A percentile compares a stretch with the other conserved stretches of the same genome.
Conservation (phyloP, 192 early-diverging fungal species). For the Backusella morwellensis region DNA sequence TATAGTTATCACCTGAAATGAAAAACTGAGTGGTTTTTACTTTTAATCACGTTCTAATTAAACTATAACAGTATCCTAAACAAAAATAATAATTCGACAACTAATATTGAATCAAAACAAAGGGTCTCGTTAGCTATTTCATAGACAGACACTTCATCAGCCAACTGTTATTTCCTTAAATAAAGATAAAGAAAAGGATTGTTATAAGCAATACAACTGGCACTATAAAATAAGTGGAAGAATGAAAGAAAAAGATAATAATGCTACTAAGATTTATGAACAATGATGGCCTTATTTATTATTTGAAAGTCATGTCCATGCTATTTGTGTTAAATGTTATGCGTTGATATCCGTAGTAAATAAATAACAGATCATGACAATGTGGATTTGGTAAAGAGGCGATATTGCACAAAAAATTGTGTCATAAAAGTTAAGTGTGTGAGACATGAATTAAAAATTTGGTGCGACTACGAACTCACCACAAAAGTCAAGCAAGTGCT, state of each 20-base stretch:
- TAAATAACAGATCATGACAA: neutral
- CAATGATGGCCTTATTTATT: neutral
- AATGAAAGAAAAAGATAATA: neutral
- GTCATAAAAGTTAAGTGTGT: neutral
- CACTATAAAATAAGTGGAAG: too few relatives aligned
- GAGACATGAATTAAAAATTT: neutral
- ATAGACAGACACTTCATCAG: too few relatives aligned
- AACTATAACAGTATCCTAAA: neutral
- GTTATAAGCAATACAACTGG: too few relatives aligned
- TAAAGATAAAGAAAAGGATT: too few relatives aligned
- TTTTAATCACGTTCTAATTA: neutral
- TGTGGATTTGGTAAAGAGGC: neutral
- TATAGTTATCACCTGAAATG: neutral
- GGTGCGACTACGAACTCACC: neutral
- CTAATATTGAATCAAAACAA: neutral
- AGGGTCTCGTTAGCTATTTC: neutral
- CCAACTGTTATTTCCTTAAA: neutral
- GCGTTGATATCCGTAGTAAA: neutral
- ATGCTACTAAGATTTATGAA: neutral
- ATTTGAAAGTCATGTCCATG: neutral
- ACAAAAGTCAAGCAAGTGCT: slow-evolving; percentile 3
- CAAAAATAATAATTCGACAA: neutral
- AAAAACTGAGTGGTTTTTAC: neutral
- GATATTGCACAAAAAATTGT: neutral
- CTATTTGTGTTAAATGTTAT: neutral